A percentile compares a stretch with the other conserved stretches of the same genome.
Conservation (phyloP, 192 early-diverging fungal genomes). For the Dissophora globulifera region DNA sequence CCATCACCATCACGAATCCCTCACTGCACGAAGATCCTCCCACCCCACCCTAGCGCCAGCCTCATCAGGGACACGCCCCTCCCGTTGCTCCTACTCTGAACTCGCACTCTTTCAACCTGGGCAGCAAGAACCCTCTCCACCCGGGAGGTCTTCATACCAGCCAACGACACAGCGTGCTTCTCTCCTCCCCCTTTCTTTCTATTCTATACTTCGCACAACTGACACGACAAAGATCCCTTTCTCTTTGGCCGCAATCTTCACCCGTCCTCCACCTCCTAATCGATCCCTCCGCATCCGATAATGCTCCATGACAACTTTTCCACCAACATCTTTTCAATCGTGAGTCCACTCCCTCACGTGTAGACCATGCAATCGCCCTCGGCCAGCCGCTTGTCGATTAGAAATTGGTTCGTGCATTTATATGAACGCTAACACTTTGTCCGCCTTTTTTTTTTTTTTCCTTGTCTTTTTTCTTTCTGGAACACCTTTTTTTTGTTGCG, state of each 20-base stretch:
- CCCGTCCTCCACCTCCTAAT: background rate
- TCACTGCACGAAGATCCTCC: too few species aligned
- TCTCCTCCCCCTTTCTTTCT: background rate
- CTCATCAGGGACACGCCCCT: too few species aligned
- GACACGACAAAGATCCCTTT: constrained; percentile 3
- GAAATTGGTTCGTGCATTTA: background rate
- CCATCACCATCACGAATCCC: too few species aligned
- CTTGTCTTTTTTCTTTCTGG: too few species aligned
- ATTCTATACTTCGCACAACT: too few species aligned
- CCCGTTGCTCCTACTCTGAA: too few species aligned
- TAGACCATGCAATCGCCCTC: background rate
- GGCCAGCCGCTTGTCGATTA: too few species aligned
- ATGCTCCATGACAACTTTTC: constrained; percentile 46
- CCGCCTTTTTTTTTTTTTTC: too few species aligned
- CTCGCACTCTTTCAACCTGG: too few species aligned
- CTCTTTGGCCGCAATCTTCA: background rate
- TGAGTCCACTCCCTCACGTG: background rate
- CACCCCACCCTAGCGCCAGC: too few species aligned
- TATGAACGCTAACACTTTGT: background rate
- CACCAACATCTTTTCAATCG: constrained; percentile 48
- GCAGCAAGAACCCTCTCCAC: too few species aligned
- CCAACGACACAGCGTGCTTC: background rate
- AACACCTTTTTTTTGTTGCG: too few species aligned
- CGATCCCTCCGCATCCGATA: constrained; percentile 1
- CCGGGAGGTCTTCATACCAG: background rate